Evolutionary conservation across 257 asterid species (phyloP).

Genomic region (Solanum sitiens): DNA sequence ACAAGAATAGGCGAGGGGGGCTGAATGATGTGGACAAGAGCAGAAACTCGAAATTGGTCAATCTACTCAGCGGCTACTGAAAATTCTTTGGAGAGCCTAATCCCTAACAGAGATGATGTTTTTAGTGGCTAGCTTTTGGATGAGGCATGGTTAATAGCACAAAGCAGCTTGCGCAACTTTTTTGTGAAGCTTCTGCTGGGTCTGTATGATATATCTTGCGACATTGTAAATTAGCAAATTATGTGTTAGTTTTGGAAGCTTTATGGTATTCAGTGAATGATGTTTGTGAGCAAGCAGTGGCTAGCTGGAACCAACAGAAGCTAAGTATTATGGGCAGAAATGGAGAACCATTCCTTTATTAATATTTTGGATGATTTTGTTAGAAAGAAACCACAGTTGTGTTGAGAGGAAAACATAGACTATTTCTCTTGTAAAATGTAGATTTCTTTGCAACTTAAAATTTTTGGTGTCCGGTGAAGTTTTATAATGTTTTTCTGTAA

Average conservation of each 20-base stretch:
- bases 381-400: neutral
- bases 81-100: neutral
- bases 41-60: neutral
- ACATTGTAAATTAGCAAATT: neutral
- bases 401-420: neutral
- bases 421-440: neutral
- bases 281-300: neutral
- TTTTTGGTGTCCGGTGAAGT: neutral
- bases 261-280: neutral
- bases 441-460: neutral
- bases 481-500: neutral
- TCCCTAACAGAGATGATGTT: neutral
- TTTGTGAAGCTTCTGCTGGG: neutral
- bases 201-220: neutral
- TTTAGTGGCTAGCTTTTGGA: neutral
- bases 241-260: neutral
- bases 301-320: neutral
- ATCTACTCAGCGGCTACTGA: neutral
- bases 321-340: neutral
- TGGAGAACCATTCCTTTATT: neutral
- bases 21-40: neutral
- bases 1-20: neutral
- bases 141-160: neutral
- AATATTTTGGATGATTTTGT: neutral
- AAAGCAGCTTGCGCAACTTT: neutral